These are phyloP conservation scores for Coelastrella sp. DNA, from an alignment of 139 green algal genomes.

Conservation along the genomic window DNA sequence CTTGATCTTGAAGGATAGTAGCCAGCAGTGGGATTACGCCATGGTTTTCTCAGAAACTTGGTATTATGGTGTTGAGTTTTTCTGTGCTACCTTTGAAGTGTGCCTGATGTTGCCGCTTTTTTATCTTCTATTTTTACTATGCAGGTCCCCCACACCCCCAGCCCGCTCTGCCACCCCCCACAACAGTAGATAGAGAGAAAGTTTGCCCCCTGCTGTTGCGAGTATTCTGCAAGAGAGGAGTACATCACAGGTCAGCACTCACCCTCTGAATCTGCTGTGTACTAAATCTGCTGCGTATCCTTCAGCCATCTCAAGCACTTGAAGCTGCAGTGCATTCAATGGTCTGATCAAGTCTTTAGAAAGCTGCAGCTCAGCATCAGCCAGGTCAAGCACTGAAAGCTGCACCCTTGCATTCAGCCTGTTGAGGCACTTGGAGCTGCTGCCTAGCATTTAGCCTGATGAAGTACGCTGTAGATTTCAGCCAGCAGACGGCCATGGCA, in stretches of 20 bases:
- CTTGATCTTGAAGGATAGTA: too few relatives aligned
- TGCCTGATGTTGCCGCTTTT: neutral
- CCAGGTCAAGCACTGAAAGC: too few relatives aligned
- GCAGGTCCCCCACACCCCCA: constrained; percentile 22
- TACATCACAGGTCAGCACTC: constrained; percentile 70
- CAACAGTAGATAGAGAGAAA: constrained; percentile 63
- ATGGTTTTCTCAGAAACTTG: neutral
- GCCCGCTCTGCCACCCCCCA: constrained; percentile 17
- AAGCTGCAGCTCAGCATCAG: too few relatives aligned
- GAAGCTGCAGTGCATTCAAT: neutral
- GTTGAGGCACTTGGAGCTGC: too few relatives aligned
- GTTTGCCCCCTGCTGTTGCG: constrained; percentile 88
- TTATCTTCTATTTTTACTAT: neutral
- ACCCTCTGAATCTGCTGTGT: neutral
- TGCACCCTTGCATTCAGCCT: too few relatives aligned
- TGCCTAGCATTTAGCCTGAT: too few relatives aligned
- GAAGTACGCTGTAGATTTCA: too few relatives aligned
- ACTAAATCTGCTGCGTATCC: neutral
- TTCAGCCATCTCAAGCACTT: neutral
- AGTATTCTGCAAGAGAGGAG: constrained; percentile 80
- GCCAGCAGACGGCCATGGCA: too few relatives aligned
- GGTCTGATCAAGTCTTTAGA: too few relatives aligned
- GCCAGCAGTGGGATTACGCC: neutral
- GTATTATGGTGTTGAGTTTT: neutral
- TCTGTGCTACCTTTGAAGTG: neutral